Evolutionary conservation across 495 filamentous ascomycete species (phyloP), one percentile per base, ranked within the genome.

Genomic region (Glarea lozoyensis): DNA sequence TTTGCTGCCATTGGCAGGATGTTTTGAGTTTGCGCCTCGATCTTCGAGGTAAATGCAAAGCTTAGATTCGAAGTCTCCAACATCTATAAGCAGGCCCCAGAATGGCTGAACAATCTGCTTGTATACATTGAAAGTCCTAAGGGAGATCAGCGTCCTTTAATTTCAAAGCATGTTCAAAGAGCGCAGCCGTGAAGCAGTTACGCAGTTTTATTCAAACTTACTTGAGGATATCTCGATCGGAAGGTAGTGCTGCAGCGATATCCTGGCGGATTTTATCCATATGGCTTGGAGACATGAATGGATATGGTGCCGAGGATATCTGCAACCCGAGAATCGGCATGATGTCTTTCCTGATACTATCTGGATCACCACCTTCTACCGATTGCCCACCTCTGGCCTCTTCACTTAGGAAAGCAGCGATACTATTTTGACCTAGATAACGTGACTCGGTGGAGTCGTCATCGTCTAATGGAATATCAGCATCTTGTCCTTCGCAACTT

Each of bases 291-390:
- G 82, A 84, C 70, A 86, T 86, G 46, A 92, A 81, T 15, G 86
- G 86, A 60, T 89, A 92, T 17, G 85, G 86, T 19, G 85, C 83
- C 24, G 72, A 73, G 43, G 87, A 84, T 47, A 87, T 88, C 54
- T 90, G 85, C 13, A 92, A 73, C 10, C 84, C 86, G 25, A 92
- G 70, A 20, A 89, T 81, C 3, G 85, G 84, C 27, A 87, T 67
- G 60, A 92, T 86, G 49, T 81, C 84, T 53, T 65, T 60, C 38
- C 70, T 67, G 31, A 76, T 73, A 35, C 52, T 56, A 47, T 66
- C 67, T 24, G 49, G 51, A 12, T 49, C 49, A 19, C 70, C 68
- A 39, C 58, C 64, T 18, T 63, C 62, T 22, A 39, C 39, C 13
- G 44, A 29, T 31, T 53, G 27, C 17, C 42, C 53, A 11, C 23